Evolutionary conservation across 2,329 filamentous ascomycete species (phyloP).

Genomic region (Arthrinium phaeospermum): DNA sequence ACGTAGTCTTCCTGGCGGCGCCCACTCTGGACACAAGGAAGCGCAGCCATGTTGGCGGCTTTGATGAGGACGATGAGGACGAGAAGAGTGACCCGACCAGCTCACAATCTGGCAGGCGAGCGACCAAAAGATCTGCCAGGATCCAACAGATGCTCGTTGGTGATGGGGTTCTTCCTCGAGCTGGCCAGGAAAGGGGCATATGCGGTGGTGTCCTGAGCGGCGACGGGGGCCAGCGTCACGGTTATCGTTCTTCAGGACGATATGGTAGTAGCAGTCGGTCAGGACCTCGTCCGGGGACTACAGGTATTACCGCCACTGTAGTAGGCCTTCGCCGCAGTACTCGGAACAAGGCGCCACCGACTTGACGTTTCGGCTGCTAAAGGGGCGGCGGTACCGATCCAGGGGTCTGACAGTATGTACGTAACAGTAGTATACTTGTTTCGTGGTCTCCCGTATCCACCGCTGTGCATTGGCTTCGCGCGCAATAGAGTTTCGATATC

Average conservation of each 20-base stretch:
- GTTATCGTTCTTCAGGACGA: background rate
- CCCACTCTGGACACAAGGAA: background rate
- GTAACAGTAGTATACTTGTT: background rate
- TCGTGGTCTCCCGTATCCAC: background rate
- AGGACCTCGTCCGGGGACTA: background rate
- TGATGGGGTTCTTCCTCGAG: background rate
- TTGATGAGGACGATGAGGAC: background rate
- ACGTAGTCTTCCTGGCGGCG: background rate
- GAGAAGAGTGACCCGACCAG: background rate
- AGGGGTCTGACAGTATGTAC: background rate
- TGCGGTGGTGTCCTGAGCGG: background rate
- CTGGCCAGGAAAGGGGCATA: background rate
- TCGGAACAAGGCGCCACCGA: background rate
- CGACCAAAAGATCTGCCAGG: background rate
- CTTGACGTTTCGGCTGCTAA: background rate
- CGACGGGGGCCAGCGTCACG: background rate
- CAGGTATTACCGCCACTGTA: background rate
- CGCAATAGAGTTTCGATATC: background rate
- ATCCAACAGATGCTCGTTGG: background rate
- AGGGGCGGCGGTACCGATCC: background rate
- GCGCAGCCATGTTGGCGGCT: background rate
- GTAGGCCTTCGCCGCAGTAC: background rate
- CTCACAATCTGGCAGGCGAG: background rate
- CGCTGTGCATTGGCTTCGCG: background rate
- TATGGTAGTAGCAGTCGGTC: background rate